phyloP scores from a whole-genome alignment of 1,284 basidiomycete species.

The Heterobasidion occidentale region DNA sequence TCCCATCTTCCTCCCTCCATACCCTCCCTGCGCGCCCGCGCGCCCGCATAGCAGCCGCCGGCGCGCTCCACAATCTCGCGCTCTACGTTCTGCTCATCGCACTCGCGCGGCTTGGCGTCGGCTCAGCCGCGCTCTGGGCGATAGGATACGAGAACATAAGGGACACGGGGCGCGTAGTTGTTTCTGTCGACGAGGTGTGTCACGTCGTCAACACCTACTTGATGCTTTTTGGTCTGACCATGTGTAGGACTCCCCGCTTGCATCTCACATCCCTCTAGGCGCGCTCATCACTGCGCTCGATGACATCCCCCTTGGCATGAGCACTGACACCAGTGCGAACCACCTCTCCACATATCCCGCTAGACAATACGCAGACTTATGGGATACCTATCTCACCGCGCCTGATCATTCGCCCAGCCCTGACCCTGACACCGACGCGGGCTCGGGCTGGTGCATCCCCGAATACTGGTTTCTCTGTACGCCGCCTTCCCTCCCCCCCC shows the following conservation, averaged over 20 bases:
- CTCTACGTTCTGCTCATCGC: conserved; percentile 15
- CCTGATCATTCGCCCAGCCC: conserved; percentile 1
- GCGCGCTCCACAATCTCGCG: conserved; percentile 59
- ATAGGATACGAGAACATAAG: conserved; percentile 41
- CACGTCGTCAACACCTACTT: background rate
- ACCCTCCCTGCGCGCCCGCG: conserved; percentile 32
- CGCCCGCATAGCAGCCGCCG: conserved; percentile 52
- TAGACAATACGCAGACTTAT: conserved; percentile 23
- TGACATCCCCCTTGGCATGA: conserved; percentile 33
- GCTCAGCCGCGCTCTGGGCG: background rate
- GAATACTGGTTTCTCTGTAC: conserved; percentile 24
- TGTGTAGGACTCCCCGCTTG: conserved; percentile 37
- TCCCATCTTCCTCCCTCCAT: conserved; percentile 36
- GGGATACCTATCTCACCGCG: conserved; percentile 36
- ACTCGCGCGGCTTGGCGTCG: conserved; percentile 12
- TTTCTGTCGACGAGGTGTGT: conserved; percentile 34
- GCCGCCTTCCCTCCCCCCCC: conserved; percentile 9
- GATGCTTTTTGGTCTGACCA: background rate
- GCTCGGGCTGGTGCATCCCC: conserved; percentile 55
- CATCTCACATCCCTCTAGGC: conserved; percentile 40
- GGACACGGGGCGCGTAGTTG: conserved; percentile 40
- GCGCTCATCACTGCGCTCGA: conserved; percentile 51
- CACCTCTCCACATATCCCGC: background rate
- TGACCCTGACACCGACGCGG: background rate
- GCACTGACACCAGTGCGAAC: background rate